A percentile compares a stretch with the other conserved stretches of the same genome.
Conservation (phyloP, 148 eudicot species). For the Diospyros kaki region DNA sequence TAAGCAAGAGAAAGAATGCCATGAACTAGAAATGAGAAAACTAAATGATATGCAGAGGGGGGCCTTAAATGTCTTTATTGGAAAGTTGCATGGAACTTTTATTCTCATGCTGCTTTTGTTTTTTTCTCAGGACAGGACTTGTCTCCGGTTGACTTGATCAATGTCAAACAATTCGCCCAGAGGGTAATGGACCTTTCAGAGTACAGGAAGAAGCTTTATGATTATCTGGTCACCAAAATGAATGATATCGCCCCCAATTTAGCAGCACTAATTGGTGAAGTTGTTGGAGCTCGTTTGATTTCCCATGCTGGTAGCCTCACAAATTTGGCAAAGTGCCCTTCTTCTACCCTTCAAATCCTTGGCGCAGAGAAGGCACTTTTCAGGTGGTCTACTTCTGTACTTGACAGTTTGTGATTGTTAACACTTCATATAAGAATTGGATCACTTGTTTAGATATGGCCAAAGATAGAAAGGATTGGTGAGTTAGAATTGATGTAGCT, state of each 20-base stretch:
- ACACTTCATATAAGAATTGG: no score
- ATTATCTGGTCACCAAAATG: slow-evolving; percentile 87
- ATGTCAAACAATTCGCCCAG: slow-evolving; percentile 87
- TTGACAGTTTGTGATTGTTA: no score
- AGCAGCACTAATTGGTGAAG: slow-evolving; percentile 94
- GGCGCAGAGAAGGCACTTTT: slow-evolving; percentile 99
- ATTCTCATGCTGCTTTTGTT: background rate
- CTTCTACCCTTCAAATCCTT: slow-evolving; percentile 95
- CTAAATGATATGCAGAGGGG: background rate
- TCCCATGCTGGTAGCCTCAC: slow-evolving; percentile 99
- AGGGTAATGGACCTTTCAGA: slow-evolving; percentile 94
- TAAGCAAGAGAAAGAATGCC: background rate
- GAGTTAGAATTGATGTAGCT: no score
- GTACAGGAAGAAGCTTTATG: slow-evolving; percentile 87
- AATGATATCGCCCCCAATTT: slow-evolving; percentile 93
- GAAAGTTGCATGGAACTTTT: background rate
- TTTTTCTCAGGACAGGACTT: slow-evolving; percentile 75
- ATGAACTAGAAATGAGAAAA: background rate
- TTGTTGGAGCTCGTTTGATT: slow-evolving; percentile 94
- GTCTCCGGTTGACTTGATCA: slow-evolving; percentile 84
- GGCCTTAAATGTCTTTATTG: background rate
- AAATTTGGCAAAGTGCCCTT: slow-evolving; percentile 99
- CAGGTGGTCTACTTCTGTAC: slow-evolving; percentile 20
- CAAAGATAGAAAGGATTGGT: no score
- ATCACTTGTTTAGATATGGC: background rate